Conservation (phyloP, 2,329 filamentous ascomycete species). For the Fusarium algeriense region DNA sequence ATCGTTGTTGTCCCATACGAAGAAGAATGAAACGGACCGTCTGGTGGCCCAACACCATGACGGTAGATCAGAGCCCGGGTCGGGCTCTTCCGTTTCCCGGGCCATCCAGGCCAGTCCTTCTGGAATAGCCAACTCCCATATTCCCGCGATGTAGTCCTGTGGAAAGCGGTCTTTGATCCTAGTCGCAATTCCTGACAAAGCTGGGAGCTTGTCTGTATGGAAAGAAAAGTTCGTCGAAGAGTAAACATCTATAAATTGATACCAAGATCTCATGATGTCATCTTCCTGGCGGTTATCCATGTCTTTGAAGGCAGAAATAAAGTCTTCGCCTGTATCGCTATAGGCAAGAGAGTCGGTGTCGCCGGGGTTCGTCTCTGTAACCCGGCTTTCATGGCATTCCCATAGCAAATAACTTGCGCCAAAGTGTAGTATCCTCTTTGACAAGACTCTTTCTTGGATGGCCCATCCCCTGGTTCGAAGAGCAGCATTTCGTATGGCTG, state of each 20-base stretch:
- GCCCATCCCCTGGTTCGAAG: conserved; percentile 1
- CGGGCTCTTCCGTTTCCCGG: background rate
- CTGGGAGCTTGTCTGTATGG: background rate
- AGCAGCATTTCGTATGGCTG: background rate
- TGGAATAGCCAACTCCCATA: background rate
- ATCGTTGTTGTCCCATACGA: too few relatives aligned
- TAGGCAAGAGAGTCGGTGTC: background rate
- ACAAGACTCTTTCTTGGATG: conserved; percentile 5
- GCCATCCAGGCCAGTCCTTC: background rate
- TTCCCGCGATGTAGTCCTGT: conserved; percentile 1
- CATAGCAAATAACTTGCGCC: background rate
- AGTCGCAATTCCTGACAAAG: conserved; percentile 1
- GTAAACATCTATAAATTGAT: background rate
- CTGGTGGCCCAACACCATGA: conserved; percentile 5
- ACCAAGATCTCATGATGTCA: background rate
- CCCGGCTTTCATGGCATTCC: conserved; percentile 2
- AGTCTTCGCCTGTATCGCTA: background rate
- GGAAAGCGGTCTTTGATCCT: background rate
- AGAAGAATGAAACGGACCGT: too few relatives aligned
- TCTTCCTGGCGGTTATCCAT: background rate
- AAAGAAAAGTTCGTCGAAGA: background rate
- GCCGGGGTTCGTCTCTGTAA: background rate
- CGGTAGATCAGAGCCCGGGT: background rate
- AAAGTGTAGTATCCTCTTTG: conserved; percentile 3
- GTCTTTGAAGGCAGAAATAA: background rate